These are phyloP conservation scores for Populus nigra DNA, from an alignment of 345 rosid genomes.

Conservation along the genomic window DNA sequence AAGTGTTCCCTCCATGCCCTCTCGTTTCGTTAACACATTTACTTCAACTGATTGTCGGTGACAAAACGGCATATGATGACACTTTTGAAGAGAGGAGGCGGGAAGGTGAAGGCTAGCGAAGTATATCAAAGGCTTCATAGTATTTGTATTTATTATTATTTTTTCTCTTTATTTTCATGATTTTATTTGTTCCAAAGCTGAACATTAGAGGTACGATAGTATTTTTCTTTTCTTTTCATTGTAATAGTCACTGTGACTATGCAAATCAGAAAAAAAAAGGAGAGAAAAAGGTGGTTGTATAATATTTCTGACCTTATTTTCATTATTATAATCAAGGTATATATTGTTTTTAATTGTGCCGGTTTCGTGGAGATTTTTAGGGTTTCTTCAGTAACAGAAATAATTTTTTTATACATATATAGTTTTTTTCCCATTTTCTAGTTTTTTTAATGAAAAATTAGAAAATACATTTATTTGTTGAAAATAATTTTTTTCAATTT, in stretches of 20 bases:
- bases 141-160: neutral
- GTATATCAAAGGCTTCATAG: neutral
- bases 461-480: too few relatives aligned
- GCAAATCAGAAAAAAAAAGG: neutral
- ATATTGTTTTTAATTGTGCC: neutral
- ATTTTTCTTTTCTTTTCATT: neutral
- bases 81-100: neutral
- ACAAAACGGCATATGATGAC: neutral
- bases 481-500: too few relatives aligned
- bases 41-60: constrained; percentile 64
- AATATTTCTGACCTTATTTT: neutral
- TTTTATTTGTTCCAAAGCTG: neutral
- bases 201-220: neutral
- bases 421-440: neutral
- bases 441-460: neutral
- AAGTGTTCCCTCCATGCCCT: constrained; percentile 46
- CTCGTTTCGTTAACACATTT: constrained; percentile 61
- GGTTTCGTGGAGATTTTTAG: neutral
- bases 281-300: neutral
- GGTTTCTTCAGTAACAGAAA: too few relatives aligned
- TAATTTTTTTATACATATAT: too few relatives aligned
- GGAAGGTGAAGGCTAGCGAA: neutral
- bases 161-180: neutral
- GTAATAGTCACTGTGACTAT: neutral
- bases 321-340: neutral